A percentile compares a stretch with the other conserved stretches of the same genome.
Evolutionary conservation across 1,284 basidiomycete genomes (phyloP).

Genomic region (Microbotryum silenes-acaulis): DNA sequence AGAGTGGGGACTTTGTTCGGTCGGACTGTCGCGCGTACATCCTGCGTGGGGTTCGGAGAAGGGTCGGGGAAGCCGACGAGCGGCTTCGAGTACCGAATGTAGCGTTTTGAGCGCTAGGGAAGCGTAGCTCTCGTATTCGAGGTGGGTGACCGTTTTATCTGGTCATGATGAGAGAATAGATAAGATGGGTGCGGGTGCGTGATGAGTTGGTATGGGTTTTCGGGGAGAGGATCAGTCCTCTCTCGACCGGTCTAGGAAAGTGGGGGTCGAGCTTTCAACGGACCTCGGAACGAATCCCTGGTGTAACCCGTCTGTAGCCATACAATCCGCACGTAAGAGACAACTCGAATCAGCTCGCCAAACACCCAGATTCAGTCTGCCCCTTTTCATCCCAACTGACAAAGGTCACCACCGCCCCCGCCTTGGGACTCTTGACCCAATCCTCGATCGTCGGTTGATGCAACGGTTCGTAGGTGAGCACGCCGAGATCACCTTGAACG

Average conservation of each 20-base stretch:
- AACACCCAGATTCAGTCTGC: too few relatives aligned
- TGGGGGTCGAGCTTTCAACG: slow-evolving; percentile 11
- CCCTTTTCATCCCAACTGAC: background rate
- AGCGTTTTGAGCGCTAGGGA: slow-evolving; percentile 74
- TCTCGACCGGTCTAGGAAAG: slow-evolving; percentile 37
- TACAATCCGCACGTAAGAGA: slow-evolving; percentile 40
- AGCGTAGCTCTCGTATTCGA: slow-evolving; percentile 73
- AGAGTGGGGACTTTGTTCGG: slow-evolving; percentile 26
- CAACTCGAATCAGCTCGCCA: background rate
- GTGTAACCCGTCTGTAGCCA: slow-evolving; percentile 61
- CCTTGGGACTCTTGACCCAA: slow-evolving; percentile 54
- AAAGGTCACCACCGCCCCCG: slow-evolving; percentile 52
- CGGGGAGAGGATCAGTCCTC: too few relatives aligned
- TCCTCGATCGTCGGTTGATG: slow-evolving; percentile 52
- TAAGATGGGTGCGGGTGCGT: background rate
- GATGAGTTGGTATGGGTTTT: background rate
- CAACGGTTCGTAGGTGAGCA: slow-evolving; percentile 55
- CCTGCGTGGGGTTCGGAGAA: background rate
- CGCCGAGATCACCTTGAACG: slow-evolving; percentile 48
- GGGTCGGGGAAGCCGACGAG: slow-evolving; percentile 7
- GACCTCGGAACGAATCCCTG: slow-evolving; percentile 54
- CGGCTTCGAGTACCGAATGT: slow-evolving; percentile 10
- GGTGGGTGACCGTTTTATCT: slow-evolving; percentile 63
- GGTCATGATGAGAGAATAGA: background rate
- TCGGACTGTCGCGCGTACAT: slow-evolving; percentile 10